Evolutionary conservation across 768 basidiomycete genomes (phyloP).

Genomic region (Mycena sanguinolenta): DNA sequence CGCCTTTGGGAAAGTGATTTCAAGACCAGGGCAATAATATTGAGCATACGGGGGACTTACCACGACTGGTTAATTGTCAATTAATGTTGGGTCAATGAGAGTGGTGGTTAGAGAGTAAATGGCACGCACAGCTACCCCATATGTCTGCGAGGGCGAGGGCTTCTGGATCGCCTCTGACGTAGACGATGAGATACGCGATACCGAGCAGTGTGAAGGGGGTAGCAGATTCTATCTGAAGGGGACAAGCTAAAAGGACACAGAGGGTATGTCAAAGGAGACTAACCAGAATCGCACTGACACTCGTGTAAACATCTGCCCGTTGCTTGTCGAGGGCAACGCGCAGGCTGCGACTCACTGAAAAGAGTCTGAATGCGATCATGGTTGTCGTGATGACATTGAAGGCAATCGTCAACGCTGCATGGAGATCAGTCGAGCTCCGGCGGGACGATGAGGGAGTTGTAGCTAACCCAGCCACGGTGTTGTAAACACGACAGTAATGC

Average conservation of each 20-base stretch:
- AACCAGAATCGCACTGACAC: constrained; percentile 46
- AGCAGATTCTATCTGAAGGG: too few relatives aligned
- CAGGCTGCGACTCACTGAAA: constrained; percentile 39
- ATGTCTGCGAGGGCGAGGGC: constrained; percentile 37
- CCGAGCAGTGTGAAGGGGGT: constrained; percentile 47
- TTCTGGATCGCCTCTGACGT: constrained; percentile 45
- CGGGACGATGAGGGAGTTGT: constrained; percentile 22
- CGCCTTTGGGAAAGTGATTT: background rate
- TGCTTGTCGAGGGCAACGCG: constrained; percentile 35
- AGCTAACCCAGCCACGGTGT: constrained; percentile 44
- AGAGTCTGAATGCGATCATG: constrained; percentile 46
- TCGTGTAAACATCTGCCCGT: constrained; percentile 44
- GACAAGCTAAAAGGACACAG: too few relatives aligned
- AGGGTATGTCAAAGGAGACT: too few relatives aligned
- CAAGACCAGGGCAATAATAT: background rate
- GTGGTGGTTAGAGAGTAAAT: background rate
- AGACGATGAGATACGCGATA: constrained; percentile 48
- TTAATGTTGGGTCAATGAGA: background rate
- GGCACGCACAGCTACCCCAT: constrained; percentile 14
- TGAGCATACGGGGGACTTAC: background rate
- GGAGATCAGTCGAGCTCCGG: constrained; percentile 37
- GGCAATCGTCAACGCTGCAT: constrained; percentile 41
- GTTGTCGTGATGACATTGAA: constrained; percentile 47
- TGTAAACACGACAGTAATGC: constrained; percentile 42
- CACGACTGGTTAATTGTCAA: background rate